A percentile compares a stretch with the other conserved stretches of the same genome.
These are phyloP conservation scores for Seminavis robusta DNA, from an alignment of 108 stramenopile genomes.

Conservation along the genomic window DNA sequence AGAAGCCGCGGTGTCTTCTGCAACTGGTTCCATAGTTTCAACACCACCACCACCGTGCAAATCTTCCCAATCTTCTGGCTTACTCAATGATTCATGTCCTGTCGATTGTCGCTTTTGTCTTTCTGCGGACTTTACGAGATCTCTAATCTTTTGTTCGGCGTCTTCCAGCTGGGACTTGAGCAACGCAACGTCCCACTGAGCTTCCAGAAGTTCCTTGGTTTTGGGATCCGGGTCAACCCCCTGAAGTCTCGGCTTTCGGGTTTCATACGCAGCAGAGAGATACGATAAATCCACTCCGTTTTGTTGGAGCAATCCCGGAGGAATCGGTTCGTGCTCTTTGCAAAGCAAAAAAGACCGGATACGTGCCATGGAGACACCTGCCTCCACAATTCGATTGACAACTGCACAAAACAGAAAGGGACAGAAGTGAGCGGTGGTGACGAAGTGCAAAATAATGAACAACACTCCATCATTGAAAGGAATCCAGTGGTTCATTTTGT, in stretches of 20 bases:
- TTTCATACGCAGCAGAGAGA: constrained; percentile 40
- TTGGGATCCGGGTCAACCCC: too few species aligned
- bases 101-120: constrained; percentile 1
- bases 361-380: constrained; percentile 76
- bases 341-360: constrained; percentile 73
- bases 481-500: constrained; percentile 2
- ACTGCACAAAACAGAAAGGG: constrained; percentile 82
- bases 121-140: too few species aligned
- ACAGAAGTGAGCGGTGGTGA: constrained; percentile 92
- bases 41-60: constrained; percentile 8
- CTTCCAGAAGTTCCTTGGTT: constrained; percentile 36
- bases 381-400: constrained; percentile 93
- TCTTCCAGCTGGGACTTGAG: constrained; percentile 66
- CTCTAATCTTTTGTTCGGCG: constrained; percentile 65
- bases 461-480: constrained; percentile 35
- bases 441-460: constrained; percentile 73
- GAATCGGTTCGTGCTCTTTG: constrained; percentile 56
- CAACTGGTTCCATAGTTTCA: neutral
- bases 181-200: constrained; percentile 60
- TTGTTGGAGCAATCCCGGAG: constrained; percentile 32
- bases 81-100: neutral
- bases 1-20: neutral
- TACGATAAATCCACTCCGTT: constrained; percentile 33
- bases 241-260: constrained; percentile 25
- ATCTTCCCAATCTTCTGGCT: too few species aligned